A percentile compares a stretch with the other conserved stretches of the same genome.
Conservation (phyloP, 2,329 filamentous ascomycete species). For the Trichoderma sp. region DNA sequence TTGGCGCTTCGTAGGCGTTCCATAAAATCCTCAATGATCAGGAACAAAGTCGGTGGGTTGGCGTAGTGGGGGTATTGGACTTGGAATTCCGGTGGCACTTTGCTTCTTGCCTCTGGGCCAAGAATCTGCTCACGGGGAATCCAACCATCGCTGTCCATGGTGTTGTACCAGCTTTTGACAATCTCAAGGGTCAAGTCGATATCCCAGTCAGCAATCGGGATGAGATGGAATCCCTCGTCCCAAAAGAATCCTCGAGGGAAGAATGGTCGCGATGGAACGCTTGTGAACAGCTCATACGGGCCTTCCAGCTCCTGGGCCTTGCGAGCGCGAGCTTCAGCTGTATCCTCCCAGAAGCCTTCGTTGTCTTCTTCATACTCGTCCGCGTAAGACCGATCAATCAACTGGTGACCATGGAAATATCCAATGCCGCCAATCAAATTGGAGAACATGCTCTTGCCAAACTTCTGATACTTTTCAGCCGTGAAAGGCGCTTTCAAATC, state of each 20-base stretch:
- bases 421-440: conserved; percentile 93
- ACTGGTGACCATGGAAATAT: conserved; percentile 87
- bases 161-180: conserved; percentile 90
- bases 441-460: conserved; percentile 89
- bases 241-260: conserved; percentile 96
- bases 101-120: conserved; percentile 87
- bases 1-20: conserved; percentile 70
- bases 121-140: conserved; percentile 96
- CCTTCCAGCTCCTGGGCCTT: conserved; percentile 73
- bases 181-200: conserved; percentile 85
- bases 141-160: conserved; percentile 98
- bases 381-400: conserved; percentile 91
- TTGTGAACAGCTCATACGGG: conserved; percentile 86
- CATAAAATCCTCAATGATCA: conserved; percentile 83
- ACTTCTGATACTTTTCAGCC: conserved; percentile 71
- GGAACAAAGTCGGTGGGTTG: conserved; percentile 92
- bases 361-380: conserved; percentile 92
- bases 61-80: conserved; percentile 96
- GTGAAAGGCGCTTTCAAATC: conserved; percentile 76
- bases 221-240: conserved; percentile 96
- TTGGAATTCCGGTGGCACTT: conserved; percentile 91
- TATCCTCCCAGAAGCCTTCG: conserved; percentile 93
- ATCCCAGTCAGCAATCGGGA: conserved; percentile 93
- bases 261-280: conserved; percentile 89
- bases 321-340: conserved; percentile 74